A percentile compares a stretch with the other conserved stretches of the same genome.
Evolutionary conservation across 345 rosid species (phyloP).

Genomic region (Stellera chamaejasme): DNA sequence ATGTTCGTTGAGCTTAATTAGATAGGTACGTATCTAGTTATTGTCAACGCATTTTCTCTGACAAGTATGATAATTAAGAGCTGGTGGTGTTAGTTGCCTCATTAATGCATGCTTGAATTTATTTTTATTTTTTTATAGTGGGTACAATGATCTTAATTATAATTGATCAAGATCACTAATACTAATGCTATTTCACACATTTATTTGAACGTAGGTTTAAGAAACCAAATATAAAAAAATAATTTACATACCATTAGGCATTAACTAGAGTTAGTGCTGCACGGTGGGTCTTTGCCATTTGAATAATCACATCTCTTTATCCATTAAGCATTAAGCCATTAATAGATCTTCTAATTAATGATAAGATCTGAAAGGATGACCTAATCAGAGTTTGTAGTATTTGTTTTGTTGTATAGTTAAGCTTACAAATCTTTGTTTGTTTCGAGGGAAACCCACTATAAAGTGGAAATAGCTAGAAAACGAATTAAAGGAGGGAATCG

Average conservation of each 20-base stretch:
- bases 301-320: constrained; percentile 2
- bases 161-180: constrained; percentile 16
- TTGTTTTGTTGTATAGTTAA: constrained; percentile 3
- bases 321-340: neutral
- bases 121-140: neutral
- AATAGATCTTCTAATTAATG: constrained; percentile 14
- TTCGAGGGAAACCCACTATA: neutral
- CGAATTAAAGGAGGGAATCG: constrained; percentile 1
- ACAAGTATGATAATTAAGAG: constrained; percentile 21
- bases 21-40: too few species aligned
- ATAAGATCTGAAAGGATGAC: constrained; percentile 8
- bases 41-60: too few species aligned
- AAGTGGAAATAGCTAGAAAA: neutral
- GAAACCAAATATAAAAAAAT: neutral
- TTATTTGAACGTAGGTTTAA: constrained; percentile 14
- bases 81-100: constrained; percentile 33
- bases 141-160: constrained; percentile 18
- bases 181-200: constrained; percentile 6
- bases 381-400: constrained; percentile 10
- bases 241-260: neutral
- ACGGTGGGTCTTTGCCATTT: constrained; percentile 30
- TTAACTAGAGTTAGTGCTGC: neutral
- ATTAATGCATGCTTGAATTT: constrained; percentile 5
- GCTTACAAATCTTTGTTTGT: constrained; percentile 13
- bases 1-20: too few species aligned